These are phyloP conservation scores for Metschnikowia amazonensis DNA, from an alignment of 805 yeast species.

Conservation along the genomic window DNA sequence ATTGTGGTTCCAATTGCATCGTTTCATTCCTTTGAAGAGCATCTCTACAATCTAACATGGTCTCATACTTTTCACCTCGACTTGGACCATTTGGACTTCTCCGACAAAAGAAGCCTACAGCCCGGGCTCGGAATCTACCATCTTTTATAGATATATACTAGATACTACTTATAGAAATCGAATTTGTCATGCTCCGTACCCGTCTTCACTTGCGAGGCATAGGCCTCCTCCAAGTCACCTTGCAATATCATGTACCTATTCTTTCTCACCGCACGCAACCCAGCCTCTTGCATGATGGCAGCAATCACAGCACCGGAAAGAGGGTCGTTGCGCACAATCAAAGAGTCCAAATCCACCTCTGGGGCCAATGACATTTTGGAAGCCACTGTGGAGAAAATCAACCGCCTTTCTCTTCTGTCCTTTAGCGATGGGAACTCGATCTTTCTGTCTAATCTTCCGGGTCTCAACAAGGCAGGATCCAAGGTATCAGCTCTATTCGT, in stretches of 20 bases:
- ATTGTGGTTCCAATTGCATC: slow-evolving; percentile 43
- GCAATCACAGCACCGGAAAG: slow-evolving; percentile 97
- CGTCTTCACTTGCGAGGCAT: slow-evolving; percentile 92
- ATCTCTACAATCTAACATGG: slow-evolving; percentile 34
- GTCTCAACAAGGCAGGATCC: slow-evolving; percentile 97
- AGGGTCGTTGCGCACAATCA: slow-evolving; percentile 94
- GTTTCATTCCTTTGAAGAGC: slow-evolving; percentile 36
- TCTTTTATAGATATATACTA: slow-evolving; percentile 16
- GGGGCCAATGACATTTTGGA: slow-evolving; percentile 98
- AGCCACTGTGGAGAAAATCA: slow-evolving; percentile 93
- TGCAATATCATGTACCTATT: slow-evolving; percentile 96
- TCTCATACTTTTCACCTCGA: slow-evolving; percentile 52
- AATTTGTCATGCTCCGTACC: slow-evolving; percentile 95
- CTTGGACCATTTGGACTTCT: slow-evolving; percentile 67
- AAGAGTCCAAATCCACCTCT: slow-evolving; percentile 91
- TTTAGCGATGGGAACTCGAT: slow-evolving; percentile 95
- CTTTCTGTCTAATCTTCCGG: slow-evolving; percentile 97
- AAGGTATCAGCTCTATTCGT: slow-evolving; percentile 99
- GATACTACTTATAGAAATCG: slow-evolving; percentile 80
- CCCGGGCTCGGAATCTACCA: slow-evolving; percentile 67
- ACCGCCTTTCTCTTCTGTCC: slow-evolving; percentile 96
- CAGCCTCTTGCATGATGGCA: slow-evolving; percentile 99
- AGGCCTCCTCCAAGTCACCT: slow-evolving; percentile 96
- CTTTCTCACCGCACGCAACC: slow-evolving; percentile 96
- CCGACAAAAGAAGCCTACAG: slow-evolving; percentile 41